Conservation (phyloP, 441 rosid genomes). For the Syzygium malaccense region DNA sequence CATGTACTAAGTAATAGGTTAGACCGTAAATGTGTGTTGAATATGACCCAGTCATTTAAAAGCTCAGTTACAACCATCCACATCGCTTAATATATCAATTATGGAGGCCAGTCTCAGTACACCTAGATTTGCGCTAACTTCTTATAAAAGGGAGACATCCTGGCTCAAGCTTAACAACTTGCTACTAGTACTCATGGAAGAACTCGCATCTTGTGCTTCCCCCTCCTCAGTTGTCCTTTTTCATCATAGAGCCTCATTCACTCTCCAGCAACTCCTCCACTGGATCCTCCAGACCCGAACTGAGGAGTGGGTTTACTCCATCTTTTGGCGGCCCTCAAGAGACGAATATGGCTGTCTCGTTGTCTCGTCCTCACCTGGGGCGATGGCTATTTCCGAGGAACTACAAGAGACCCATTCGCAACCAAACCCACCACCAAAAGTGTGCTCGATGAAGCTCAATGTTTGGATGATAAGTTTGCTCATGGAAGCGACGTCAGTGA, state of each 20-base stretch:
- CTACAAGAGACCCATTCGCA: neutral
- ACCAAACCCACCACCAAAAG: neutral
- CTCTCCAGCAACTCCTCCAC: neutral
- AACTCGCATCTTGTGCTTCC: neutral
- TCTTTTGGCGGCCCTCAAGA: neutral
- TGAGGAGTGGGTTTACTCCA: neutral
- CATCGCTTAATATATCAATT: neutral
- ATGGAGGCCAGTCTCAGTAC: neutral
- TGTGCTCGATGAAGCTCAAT: neutral
- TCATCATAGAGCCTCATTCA: neutral
- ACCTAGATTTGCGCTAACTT: neutral
- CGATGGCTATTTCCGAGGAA: slow-evolving; percentile 4
- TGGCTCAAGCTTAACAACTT: neutral
- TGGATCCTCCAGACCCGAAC: neutral
- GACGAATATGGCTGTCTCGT: neutral
- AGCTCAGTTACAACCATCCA: neutral
- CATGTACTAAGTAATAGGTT: neutral
- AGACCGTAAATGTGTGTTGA: neutral
- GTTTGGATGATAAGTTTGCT: neutral
- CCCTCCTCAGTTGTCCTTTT: neutral
- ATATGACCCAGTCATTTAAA: neutral
- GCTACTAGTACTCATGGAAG: neutral
- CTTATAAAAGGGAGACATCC: neutral
- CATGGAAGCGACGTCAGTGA: neutral
- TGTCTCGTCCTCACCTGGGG: neutral